Base-by-base conservation (phyloP, 1,284 basidiomycete species). In the Amylostereum chailletii region DNA sequence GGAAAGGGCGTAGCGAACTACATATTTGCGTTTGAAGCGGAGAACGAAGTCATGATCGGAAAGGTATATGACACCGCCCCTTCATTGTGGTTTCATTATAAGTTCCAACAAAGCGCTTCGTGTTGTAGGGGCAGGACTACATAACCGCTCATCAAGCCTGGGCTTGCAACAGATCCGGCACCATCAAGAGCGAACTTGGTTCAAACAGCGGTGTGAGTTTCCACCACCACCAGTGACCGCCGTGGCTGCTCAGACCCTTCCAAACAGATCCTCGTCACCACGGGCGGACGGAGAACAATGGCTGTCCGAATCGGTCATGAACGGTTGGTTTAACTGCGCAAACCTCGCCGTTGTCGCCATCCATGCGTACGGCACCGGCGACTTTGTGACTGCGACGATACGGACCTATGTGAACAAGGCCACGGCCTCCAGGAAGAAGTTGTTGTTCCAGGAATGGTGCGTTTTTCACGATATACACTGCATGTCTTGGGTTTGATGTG, bases 11-110 rank as follows among this genome's bases (percentile, higher is more conserved):
- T 3, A 65, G 60, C 41, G 64, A 19, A 65, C 6, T 71, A 72
- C 50, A 71, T 76, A 48, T 74, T 74, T 49, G 72, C 68, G 0
- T 65, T 68, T 45, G 66, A 71, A 59, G 69, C 71, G 6, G 66
- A 74, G 58, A 74, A 75, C 48, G 71, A 73, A 57, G 66, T 68
- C 2, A 62, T 60, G 61, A 64, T 64, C 36, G 57, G 58, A n/a
- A 56, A 58, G 53, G 55, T 55, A 34, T 31, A 42, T 46, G n/a
- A 10, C 34, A n/a, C 19, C 32, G 43, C 30, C 8, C 37, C 32
- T 45, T 51, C 45, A 49, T 47, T 29, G 45, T 32, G n/a, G 6
- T 42, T 32, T 31, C 4, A 7, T 36, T 7, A 7, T 9, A 30
- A 31, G 4, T 5, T 5, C 4, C 29, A 34, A 29, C 30, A 31